Percentiles rank a stretch among this genome's conserved stretches.
Conservation (phyloP, 768 basidiomycete species). For the Stropharia rugosoannulata region DNA sequence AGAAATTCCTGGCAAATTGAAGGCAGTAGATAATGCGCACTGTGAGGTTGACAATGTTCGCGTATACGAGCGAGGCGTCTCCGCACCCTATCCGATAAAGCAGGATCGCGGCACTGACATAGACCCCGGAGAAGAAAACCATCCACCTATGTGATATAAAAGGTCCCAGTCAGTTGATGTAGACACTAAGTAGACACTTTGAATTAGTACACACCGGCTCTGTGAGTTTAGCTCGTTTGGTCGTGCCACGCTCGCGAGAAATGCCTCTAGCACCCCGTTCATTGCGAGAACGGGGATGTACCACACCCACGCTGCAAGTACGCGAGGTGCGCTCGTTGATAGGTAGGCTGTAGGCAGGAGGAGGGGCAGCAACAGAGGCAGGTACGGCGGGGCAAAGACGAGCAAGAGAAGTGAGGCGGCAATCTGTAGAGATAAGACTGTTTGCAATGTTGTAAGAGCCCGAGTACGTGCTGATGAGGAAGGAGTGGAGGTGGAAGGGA, state of each 20-base stretch:
- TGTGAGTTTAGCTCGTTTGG: conserved; percentile 67
- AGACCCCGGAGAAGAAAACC: conserved; percentile 70
- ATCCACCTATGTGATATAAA: conserved; percentile 54
- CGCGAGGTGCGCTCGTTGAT: conserved; percentile 73
- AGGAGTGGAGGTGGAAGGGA: conserved; percentile 22
- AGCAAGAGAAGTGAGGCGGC: conserved; percentile 68
- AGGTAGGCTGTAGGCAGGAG: conserved; percentile 72
- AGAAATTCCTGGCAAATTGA: conserved; percentile 49
- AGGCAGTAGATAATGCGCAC: conserved; percentile 63
- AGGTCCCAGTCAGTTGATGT: conserved; percentile 1
- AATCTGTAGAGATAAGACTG: conserved; percentile 66
- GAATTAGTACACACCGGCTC: conserved; percentile 44
- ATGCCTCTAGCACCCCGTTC: conserved; percentile 92
- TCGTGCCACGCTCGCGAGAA: conserved; percentile 77
- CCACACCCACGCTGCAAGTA: conserved; percentile 79
- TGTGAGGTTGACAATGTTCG: conserved; percentile 68
- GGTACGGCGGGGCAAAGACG: conserved; percentile 74
- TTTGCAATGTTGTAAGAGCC: conserved; percentile 51
- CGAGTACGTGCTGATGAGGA: conserved; percentile 24
- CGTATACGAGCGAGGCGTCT: conserved; percentile 72
- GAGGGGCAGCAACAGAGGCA: conserved; percentile 65
- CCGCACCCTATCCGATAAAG: conserved; percentile 50
- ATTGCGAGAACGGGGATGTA: conserved; percentile 89
- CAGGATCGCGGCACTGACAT: conserved; percentile 52
- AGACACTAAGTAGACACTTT: too few species aligned